Conservation (phyloP, 495 filamentous ascomycete species). For the Daldinia vernicosa region DNA sequence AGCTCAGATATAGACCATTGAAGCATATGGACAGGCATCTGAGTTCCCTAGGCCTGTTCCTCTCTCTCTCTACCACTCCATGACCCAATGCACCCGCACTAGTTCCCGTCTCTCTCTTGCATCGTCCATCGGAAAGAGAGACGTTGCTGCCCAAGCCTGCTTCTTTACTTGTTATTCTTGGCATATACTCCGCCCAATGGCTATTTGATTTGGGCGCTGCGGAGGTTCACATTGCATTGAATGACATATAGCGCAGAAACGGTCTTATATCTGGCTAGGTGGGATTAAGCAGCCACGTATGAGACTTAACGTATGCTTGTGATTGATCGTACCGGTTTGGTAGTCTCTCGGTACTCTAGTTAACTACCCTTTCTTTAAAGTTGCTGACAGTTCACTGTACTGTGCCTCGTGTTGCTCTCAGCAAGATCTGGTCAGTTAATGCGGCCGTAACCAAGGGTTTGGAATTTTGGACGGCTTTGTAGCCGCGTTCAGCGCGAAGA, state of each 20-base stretch:
- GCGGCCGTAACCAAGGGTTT: conserved; percentile 39
- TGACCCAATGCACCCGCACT: conserved; percentile 41
- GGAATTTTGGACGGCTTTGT: conserved; percentile 31
- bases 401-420: conserved; percentile 34
- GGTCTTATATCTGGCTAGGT: conserved; percentile 45
- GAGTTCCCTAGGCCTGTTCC: conserved; percentile 33
- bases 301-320: conserved; percentile 37
- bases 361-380: conserved; percentile 29
- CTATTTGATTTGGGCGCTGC: conserved; percentile 35
- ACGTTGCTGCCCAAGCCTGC: conserved; percentile 43
- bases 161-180: conserved; percentile 39
- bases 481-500: conserved; percentile 41
- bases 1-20: conserved; percentile 38
- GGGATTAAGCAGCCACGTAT: conserved; percentile 46
- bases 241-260: conserved; percentile 44
- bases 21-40: conserved; percentile 41
- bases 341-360: conserved; percentile 42
- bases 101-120: conserved; percentile 42
- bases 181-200: conserved; percentile 40
- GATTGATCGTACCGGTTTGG: conserved; percentile 40
- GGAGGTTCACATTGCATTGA: conserved; percentile 44
- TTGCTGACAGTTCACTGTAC: conserved; percentile 38
- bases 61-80: conserved; percentile 28
- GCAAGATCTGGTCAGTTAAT: conserved; percentile 34
- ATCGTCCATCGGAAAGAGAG: conserved; percentile 37